Evolutionary conservation across 306 rosid genomes (phyloP).

Genomic region (Fragaria vesca): DNA sequence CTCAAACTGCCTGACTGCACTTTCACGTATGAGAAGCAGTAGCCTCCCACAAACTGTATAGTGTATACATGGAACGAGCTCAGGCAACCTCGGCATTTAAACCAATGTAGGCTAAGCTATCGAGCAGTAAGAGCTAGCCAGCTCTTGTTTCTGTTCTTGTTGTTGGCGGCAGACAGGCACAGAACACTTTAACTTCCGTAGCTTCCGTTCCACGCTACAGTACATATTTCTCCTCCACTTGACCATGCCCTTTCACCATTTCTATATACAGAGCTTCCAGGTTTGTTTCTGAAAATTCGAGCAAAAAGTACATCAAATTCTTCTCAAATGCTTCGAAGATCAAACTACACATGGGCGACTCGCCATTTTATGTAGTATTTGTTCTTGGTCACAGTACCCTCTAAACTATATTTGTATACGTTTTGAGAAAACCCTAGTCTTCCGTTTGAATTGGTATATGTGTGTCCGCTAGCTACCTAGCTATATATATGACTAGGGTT

Average conservation of each 20-base stretch:
- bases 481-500: slow-evolving; percentile 8
- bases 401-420: not conserved
- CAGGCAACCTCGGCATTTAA: slow-evolving; percentile 14
- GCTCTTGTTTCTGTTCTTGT: not conserved
- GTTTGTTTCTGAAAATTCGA: slow-evolving; percentile 5
- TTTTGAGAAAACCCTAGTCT: slow-evolving; percentile 5
- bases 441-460: slow-evolving; percentile 3
- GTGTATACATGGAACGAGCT: slow-evolving; percentile 2
- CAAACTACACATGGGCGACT: slow-evolving; percentile 20
- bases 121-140: not conserved
- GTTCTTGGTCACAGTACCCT: not conserved
- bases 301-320: slow-evolving; percentile 3
- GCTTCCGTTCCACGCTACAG: slow-evolving; percentile 20
- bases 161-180: slow-evolving; percentile 25
- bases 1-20: not conserved
- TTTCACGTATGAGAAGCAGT: not conserved
- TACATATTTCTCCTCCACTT: not conserved
- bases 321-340: slow-evolving; percentile 15
- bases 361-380: slow-evolving; percentile 9
- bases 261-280: not conserved
- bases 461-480: not conserved
- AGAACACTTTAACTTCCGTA: slow-evolving; percentile 16
- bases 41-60: not conserved
- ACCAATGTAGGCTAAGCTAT: not conserved
- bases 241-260: slow-evolving; percentile 7